Evolutionary conservation across 2,329 filamentous ascomycete species (phyloP).

Genomic region (Trichoderma sp.): DNA sequence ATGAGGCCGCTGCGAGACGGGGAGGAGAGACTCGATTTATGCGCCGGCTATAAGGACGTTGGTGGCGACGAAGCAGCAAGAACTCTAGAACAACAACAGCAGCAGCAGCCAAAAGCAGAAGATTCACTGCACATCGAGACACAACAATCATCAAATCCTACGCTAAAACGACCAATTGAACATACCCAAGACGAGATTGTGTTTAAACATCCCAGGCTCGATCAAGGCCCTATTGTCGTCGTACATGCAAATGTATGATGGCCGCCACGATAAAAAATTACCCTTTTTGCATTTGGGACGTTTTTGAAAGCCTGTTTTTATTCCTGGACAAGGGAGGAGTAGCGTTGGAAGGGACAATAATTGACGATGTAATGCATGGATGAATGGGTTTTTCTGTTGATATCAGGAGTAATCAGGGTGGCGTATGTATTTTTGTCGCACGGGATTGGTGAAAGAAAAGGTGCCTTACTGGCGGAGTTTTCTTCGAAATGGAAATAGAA

Average conservation of each 20-base stretch:
- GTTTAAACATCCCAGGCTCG: slow-evolving; percentile 12
- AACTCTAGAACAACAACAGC: background rate
- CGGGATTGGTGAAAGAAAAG: background rate
- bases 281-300: background rate
- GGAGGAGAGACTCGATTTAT: slow-evolving; percentile 43
- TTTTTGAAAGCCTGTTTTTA: background rate
- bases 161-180: slow-evolving; percentile 21
- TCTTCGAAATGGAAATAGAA: background rate
- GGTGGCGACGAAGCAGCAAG: slow-evolving; percentile 13
- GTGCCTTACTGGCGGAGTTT: background rate
- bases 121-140: background rate
- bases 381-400: background rate
- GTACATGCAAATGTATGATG: background rate
- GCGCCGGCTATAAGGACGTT: slow-evolving; percentile 35
- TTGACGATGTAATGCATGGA: slow-evolving; percentile 8
- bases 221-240: background rate
- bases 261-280: background rate
- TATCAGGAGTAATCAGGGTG: background rate
- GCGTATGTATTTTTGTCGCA: background rate
- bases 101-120: background rate
- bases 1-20: slow-evolving; percentile 41
- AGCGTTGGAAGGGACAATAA: background rate
- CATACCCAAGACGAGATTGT: background rate
- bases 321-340: background rate
- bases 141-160: background rate